Base-by-base conservation (phyloP, 441 rosid species). In the Melastoma candidum region DNA sequence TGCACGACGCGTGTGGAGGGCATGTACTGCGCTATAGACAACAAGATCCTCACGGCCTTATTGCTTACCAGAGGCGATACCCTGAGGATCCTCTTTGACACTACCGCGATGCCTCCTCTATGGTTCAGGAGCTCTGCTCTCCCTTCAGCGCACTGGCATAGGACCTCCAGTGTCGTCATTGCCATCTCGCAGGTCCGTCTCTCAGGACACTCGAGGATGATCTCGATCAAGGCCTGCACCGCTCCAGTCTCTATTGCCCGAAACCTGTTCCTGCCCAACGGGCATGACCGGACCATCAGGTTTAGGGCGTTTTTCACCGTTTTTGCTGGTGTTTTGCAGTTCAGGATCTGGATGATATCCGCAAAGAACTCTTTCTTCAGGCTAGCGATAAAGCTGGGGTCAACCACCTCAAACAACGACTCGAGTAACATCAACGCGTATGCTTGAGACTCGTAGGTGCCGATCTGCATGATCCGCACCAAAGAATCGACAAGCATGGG, bases 241-340 rank as follows among this genome's bases (percentile, higher is more conserved):
- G 70, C 77, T 1, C 74, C 76, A 5, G 71, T 79, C 43, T 73
- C 77, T 0, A 75, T 76, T 0, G 81, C 79, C 50, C 74, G 73
- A 68, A 80, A 68, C 64, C 83, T 58, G 68, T 80, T 80, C 53
- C 76, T 67, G 11, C 86, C 83, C 86, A 80, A 71, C 5, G 83
- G 81, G 56, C 79, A 77, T 11, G 75, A 64, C 57, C 75, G 71
- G 39, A 56, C 26, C 0, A 80, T 63, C 12, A 80, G 66, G 63
- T 80, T 75, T 74, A 77, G 53, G 4, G 73, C 76, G 0, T 76
- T 65, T 52, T 75, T 80, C 0, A 71, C 58, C 41, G 79, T 68
- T 44, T 69, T 76, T 22, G 51, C 76, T 2, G 81, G 77, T 63
- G 73, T 66, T 54, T 63, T 68, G 55, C 70, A 77, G 0, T 55